Percentiles rank a stretch among this genome's conserved stretches.
Conservation (phyloP, 2,329 filamentous ascomycete genomes). For the Immersiporthe knoxdaviesiana region DNA sequence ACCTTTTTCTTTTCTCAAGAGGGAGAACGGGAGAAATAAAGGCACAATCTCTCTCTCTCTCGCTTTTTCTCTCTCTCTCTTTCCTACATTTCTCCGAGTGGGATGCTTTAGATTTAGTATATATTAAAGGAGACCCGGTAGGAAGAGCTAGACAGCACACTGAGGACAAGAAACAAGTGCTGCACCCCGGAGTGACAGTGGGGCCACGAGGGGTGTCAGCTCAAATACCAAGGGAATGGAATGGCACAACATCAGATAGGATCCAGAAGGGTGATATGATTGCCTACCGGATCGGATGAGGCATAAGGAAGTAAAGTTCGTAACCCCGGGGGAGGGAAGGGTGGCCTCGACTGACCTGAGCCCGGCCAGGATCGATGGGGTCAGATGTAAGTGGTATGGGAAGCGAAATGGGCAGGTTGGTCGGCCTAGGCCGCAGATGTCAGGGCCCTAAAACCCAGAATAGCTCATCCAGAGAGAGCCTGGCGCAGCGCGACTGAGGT, state of each 20-base stretch:
- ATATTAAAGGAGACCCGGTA: neutral
- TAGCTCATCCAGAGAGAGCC: neutral
- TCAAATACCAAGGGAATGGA: slow-evolving; percentile 23
- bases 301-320: slow-evolving; percentile 13
- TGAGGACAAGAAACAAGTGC: neutral
- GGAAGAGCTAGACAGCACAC: neutral
- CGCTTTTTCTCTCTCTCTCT: too few relatives aligned
- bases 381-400: slow-evolving; percentile 10
- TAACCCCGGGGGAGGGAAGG: slow-evolving; percentile 18
- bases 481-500: slow-evolving; percentile 12
- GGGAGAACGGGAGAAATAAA: neutral
- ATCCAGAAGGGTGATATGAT: slow-evolving; percentile 20
- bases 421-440: slow-evolving; percentile 19
- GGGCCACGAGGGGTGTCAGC: slow-evolving; percentile 13
- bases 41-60: neutral
- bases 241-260: slow-evolving; percentile 22
- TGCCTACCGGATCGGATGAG: slow-evolving; percentile 11
- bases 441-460: neutral
- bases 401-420: slow-evolving; percentile 18
- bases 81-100: too few relatives aligned
- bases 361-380: slow-evolving; percentile 9
- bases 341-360: slow-evolving; percentile 8
- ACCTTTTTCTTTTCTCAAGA: neutral
- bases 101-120: neutral
- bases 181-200: slow-evolving; percentile 20